phyloP scores from a whole-genome alignment of 2,329 filamentous ascomycete species.

The Monosporascus sp. region DNA sequence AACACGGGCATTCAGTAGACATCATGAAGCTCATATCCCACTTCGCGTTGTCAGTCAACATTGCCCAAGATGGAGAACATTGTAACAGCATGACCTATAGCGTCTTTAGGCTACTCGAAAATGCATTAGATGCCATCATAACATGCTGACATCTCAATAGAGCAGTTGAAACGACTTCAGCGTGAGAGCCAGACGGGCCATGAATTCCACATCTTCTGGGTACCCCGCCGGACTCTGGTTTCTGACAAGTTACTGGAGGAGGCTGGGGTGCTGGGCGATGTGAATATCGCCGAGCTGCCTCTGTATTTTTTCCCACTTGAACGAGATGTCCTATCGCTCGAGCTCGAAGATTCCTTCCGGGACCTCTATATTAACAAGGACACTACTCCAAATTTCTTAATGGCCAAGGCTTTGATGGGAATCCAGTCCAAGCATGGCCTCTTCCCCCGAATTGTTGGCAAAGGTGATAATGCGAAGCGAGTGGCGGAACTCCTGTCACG shows the following conservation, averaged over 20 bases:
- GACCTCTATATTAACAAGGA: slow-evolving; percentile 90
- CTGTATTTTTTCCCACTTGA: slow-evolving; percentile 89
- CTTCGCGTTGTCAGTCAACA: slow-evolving; percentile 52
- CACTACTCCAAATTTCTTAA: slow-evolving; percentile 80
- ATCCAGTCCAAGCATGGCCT: slow-evolving; percentile 88
- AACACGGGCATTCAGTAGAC: slow-evolving; percentile 8
- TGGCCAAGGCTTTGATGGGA: slow-evolving; percentile 89
- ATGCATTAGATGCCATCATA: slow-evolving; percentile 46
- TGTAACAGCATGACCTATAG: slow-evolving; percentile 35
- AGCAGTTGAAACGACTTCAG: slow-evolving; percentile 85
- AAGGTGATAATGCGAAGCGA: slow-evolving; percentile 88
- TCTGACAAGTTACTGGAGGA: slow-evolving; percentile 91
- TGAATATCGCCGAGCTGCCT: slow-evolving; percentile 80
- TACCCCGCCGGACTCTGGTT: slow-evolving; percentile 84
- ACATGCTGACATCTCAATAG: slow-evolving; percentile 58
- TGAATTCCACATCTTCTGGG: slow-evolving; percentile 96
- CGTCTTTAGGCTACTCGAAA: slow-evolving; percentile 25
- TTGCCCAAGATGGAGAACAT: slow-evolving; percentile 43
- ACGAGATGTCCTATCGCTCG: slow-evolving; percentile 83
- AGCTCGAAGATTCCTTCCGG: slow-evolving; percentile 79
- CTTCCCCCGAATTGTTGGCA: slow-evolving; percentile 90
- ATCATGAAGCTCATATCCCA: slow-evolving; percentile 7
- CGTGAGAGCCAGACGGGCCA: slow-evolving; percentile 85
- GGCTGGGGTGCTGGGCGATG: slow-evolving; percentile 86
- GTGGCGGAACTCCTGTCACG: slow-evolving; percentile 81